Conservation (phyloP, 73 alveolate species). For the Blepharisma japonicum region DNA sequence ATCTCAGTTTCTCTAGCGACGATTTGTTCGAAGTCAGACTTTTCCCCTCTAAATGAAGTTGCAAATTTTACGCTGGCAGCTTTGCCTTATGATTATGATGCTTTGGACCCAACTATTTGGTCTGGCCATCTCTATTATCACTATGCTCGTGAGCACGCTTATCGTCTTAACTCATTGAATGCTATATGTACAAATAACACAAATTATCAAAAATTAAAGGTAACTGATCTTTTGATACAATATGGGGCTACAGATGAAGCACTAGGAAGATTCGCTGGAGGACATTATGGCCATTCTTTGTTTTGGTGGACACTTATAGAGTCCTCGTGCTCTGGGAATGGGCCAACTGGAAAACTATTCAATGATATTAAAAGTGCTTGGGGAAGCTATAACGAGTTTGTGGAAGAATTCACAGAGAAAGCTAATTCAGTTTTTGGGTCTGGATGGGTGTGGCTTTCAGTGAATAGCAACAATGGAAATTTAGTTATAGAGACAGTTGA, state of each 20-base stretch:
- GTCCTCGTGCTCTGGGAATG: background rate
- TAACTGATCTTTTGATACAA: background rate
- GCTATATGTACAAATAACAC: background rate
- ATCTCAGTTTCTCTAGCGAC: background rate
- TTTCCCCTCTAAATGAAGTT: background rate
- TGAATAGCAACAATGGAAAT: background rate
- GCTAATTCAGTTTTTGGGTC: constrained; percentile 3
- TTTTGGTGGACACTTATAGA: constrained; percentile 6
- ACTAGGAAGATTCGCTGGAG: background rate
- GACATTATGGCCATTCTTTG: constrained; percentile 20
- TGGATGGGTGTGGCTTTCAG: constrained; percentile 28
- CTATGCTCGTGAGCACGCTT: background rate
- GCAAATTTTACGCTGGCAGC: background rate
- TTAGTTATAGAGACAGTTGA: background rate
- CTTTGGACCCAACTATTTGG: background rate
- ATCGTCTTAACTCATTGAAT: background rate
- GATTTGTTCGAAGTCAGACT: background rate
- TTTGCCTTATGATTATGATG: background rate
- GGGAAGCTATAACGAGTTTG: background rate
- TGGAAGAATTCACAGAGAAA: background rate
- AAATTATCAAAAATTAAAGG: background rate
- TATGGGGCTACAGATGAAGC: background rate
- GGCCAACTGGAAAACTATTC: background rate
- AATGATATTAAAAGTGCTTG: background rate
- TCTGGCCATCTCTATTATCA: background rate